phyloP scores from a whole-genome alignment of 2,329 filamentous ascomycete genomes.

The Diaporthe aspalathi region DNA sequence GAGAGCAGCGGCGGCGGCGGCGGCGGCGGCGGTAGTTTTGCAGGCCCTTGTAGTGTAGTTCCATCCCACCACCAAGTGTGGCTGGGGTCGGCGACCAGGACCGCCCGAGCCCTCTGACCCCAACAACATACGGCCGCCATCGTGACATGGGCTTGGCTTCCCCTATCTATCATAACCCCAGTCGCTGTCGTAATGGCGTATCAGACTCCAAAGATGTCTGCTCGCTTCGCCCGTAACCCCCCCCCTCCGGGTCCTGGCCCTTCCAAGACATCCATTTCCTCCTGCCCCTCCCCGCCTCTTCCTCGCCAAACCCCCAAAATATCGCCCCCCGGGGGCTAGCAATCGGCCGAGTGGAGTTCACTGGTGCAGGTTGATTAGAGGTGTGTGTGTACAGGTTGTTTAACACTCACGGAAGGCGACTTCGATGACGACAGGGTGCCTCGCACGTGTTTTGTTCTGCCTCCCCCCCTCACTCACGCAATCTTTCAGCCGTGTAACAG shows the following conservation, averaged over 20 bases:
- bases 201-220: not conserved
- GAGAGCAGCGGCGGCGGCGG: not conserved
- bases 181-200: not conserved
- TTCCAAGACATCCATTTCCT: slow-evolving; percentile 5
- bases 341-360: slow-evolving; percentile 21
- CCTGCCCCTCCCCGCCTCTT: not conserved
- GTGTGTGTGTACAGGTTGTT: not conserved
- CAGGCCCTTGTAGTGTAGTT: no score
- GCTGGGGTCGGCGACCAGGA: not conserved
- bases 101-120: not conserved
- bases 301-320: not conserved
- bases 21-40: not conserved
- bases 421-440: slow-evolving; percentile 2
- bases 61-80: not conserved
- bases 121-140: slow-evolving; percentile 6
- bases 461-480: no score
- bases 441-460: not conserved
- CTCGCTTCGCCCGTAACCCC: slow-evolving; percentile 6
- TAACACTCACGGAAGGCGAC: not conserved
- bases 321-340: slow-evolving; percentile 1
- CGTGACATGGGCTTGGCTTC: slow-evolving; percentile 2
- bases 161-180: not conserved
- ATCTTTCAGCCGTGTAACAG: not conserved
- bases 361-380: not conserved
- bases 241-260: not conserved